Evolutionary conservation across 768 basidiomycete genomes (phyloP).

Genomic region (Butyriboletus loyo): DNA sequence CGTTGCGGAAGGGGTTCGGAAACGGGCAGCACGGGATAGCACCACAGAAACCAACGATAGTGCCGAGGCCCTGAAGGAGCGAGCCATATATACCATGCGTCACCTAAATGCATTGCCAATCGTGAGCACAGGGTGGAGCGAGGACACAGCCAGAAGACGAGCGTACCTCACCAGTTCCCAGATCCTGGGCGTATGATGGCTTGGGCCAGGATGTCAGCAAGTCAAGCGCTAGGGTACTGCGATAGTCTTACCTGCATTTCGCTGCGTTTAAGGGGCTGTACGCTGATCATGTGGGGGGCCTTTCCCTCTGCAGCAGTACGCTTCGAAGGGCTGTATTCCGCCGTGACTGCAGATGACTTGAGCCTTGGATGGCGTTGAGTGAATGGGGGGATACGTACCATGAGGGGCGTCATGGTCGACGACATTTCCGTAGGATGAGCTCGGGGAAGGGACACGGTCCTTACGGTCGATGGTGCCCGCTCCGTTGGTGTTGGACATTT

Average conservation of each 20-base stretch:
- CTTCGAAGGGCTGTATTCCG: conserved; percentile 43
- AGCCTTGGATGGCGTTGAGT: conserved; percentile 1
- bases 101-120: conserved; percentile 40
- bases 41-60: conserved; percentile 62
- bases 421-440: conserved; percentile 52
- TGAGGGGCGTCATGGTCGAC: conserved; percentile 69
- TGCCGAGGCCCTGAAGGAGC: conserved; percentile 68
- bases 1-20: conserved; percentile 83
- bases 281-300: conserved; percentile 56
- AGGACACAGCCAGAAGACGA: neutral
- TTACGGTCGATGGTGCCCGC: conserved; percentile 42
- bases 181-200: conserved; percentile 91
- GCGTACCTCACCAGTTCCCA: conserved; percentile 61
- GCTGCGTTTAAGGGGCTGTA: conserved; percentile 79
- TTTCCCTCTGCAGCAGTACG: conserved; percentile 29
- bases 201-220: conserved; percentile 30
- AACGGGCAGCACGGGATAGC: conserved; percentile 81
- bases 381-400: conserved; percentile 41
- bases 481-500: conserved; percentile 27
- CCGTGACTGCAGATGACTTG: conserved; percentile 53
- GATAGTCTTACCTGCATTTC: conserved; percentile 77
- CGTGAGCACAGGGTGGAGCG: neutral
- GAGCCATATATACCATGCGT: conserved; percentile 87
- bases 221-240: neutral
- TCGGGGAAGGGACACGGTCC: conserved; percentile 44